Percentiles rank a stretch among this genome's conserved stretches.
Conservation (phyloP, 495 filamentous ascomycete genomes). For the Penicillium ochrochloron region DNA sequence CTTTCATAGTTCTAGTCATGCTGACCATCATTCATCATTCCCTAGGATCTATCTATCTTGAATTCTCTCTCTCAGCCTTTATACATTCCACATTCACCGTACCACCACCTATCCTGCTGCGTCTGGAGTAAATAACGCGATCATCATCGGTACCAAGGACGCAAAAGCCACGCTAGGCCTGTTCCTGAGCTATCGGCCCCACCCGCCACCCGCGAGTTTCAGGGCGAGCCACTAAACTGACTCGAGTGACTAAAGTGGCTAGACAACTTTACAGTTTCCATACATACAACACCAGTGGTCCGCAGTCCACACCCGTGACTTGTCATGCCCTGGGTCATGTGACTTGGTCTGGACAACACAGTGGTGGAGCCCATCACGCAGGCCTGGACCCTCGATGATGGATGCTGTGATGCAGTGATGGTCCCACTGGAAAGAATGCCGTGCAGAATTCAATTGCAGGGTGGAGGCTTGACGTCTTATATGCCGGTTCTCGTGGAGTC, state of each 20-base stretch:
- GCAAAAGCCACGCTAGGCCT: constrained; percentile 36
- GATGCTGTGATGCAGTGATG: not conserved
- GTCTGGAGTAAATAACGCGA: constrained; percentile 9
- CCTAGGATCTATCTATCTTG: not conserved
- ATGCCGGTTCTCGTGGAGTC: not conserved
- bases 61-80: not conserved
- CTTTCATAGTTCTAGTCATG: not conserved
- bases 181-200: constrained; percentile 41
- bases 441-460: not conserved
- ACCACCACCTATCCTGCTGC: not conserved
- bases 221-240: not conserved
- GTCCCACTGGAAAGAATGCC: not conserved
- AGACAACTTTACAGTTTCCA: not conserved
- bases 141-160: constrained; percentile 27
- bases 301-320: not conserved
- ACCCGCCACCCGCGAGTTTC: constrained; percentile 10
- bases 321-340: constrained; percentile 5
- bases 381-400: not conserved
- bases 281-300: too few species aligned
- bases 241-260: not conserved
- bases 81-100: not conserved
- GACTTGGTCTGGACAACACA: constrained; percentile 1
- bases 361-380: not conserved
- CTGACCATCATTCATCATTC: not conserved
- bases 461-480: not conserved